phyloP scores from a whole-genome alignment of 2,329 filamentous ascomycete species.

The Dothistroma pini region DNA sequence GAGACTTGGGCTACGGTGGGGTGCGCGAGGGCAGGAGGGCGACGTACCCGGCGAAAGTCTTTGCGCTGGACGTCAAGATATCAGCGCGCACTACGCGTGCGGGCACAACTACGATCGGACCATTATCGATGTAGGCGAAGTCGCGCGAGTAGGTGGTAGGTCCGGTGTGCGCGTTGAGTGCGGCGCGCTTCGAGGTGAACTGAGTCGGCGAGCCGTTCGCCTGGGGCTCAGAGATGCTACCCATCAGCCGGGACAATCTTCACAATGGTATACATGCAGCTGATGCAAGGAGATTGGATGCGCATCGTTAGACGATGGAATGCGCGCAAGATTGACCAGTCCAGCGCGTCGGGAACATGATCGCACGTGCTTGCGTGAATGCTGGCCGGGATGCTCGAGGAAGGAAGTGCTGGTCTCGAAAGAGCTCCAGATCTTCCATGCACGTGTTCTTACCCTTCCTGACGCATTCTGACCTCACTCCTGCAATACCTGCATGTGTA shows the following conservation, averaged over 20 bases:
- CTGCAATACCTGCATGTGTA: not conserved
- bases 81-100: conserved; percentile 45
- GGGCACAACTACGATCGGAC: conserved; percentile 33
- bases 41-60: conserved; percentile 53
- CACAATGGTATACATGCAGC: conserved; percentile 2
- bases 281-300: conserved; percentile 8
- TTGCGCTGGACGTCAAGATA: conserved; percentile 47
- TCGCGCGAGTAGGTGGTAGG: conserved; percentile 37
- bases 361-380: not conserved
- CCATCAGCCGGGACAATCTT: conserved; percentile 3
- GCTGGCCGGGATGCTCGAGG: not conserved
- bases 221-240: conserved; percentile 8
- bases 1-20: conserved; percentile 1
- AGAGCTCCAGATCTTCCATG: too few relatives aligned
- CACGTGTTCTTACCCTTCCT: too few relatives aligned
- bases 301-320: conserved; percentile 6
- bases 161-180: conserved; percentile 1
- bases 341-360: not conserved
- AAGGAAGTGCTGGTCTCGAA: not conserved
- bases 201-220: not conserved
- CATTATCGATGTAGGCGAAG: conserved; percentile 44
- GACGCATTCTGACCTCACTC: not conserved
- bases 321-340: not conserved
- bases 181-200: conserved; percentile 1
- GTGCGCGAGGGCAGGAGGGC: conserved; percentile 17